Percentiles rank a stretch among this genome's conserved stretches.
phyloP scores from a whole-genome alignment of 2,329 filamentous ascomycete species.

The Fusarium armeniacum region DNA sequence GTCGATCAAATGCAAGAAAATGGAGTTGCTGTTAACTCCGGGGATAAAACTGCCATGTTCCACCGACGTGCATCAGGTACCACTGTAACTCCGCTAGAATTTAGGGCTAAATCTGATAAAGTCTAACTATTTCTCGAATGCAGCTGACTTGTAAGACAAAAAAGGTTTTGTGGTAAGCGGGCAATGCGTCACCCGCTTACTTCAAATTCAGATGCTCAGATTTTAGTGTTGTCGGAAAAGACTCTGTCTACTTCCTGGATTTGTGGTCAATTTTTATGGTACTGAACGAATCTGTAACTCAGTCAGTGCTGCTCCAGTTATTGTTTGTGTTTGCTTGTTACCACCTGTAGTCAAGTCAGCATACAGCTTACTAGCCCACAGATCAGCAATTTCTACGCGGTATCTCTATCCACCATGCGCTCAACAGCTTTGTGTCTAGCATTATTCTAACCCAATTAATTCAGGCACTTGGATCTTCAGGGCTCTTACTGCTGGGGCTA shows the following conservation, averaged over 20 bases:
- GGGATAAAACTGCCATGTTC: not conserved
- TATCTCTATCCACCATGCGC: not conserved
- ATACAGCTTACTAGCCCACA: not conserved
- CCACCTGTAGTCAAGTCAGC: not conserved
- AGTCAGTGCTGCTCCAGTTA: not conserved
- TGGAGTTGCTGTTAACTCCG: not conserved
- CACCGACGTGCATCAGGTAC: not conserved
- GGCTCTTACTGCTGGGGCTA: not conserved
- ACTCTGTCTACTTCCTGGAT: not conserved
- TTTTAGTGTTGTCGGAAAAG: not conserved
- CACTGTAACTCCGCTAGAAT: too few species aligned
- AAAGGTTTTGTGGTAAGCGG: not conserved
- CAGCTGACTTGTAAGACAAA: not conserved
- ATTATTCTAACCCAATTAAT: not conserved
- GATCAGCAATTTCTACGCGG: not conserved
- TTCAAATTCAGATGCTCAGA: not conserved
- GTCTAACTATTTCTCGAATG: too few species aligned
- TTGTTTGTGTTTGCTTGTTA: not conserved
- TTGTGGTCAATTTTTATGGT: not conserved
- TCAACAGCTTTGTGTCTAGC: not conserved
- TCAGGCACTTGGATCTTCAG: too few species aligned
- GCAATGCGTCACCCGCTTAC: not conserved
- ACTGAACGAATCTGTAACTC: not conserved
- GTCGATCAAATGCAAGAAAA: not conserved
- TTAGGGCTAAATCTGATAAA: not conserved